phyloP scores from a whole-genome alignment of 2,329 filamentous ascomycete species.

The Leptographium wingfieldii region DNA sequence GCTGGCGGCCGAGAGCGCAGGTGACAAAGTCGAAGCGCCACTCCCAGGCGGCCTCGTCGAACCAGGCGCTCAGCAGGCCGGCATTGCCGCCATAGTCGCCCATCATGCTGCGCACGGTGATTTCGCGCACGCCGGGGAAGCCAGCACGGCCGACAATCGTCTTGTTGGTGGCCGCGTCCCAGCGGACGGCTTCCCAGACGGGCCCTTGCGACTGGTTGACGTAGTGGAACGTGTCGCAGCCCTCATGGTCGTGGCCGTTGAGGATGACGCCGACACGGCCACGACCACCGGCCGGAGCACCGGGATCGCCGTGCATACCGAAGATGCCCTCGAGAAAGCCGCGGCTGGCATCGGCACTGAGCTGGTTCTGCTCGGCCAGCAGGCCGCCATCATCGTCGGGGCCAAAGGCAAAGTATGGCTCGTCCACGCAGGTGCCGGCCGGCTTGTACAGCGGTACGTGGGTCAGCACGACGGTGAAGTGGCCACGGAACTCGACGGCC shows the following conservation, averaged over 20 bases:
- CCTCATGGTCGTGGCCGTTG: conserved; percentile 90
- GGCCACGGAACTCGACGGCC: conserved; percentile 47
- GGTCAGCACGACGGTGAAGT: conserved; percentile 76
- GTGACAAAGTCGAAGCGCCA: conserved; percentile 75
- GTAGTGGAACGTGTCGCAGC: conserved; percentile 82
- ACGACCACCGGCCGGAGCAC: conserved; percentile 45
- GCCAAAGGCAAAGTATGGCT: conserved; percentile 73
- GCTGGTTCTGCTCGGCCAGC: conserved; percentile 73
- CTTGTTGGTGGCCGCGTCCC: conserved; percentile 31
- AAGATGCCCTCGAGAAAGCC: conserved; percentile 77
- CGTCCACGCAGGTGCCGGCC: conserved; percentile 70
- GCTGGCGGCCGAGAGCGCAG: conserved; percentile 73
- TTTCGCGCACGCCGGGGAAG: conserved; percentile 61
- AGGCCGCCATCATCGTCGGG: conserved; percentile 51
- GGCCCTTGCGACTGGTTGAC: conserved; percentile 48
- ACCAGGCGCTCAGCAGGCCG: conserved; percentile 81
- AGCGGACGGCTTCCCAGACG: conserved; percentile 37
- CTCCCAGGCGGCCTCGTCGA: conserved; percentile 55
- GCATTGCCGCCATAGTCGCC: conserved; percentile 89
- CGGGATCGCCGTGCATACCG: conserved; percentile 54
- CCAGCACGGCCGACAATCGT: conserved; percentile 28
- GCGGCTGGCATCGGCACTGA: conserved; percentile 58
- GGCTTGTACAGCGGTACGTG: conserved; percentile 86
- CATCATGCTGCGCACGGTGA: conserved; percentile 98
- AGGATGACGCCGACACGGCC: conserved; percentile 69